These are phyloP conservation scores for Prinsepia uniflora DNA, from an alignment of 306 rosid genomes.

Conservation along the genomic window DNA sequence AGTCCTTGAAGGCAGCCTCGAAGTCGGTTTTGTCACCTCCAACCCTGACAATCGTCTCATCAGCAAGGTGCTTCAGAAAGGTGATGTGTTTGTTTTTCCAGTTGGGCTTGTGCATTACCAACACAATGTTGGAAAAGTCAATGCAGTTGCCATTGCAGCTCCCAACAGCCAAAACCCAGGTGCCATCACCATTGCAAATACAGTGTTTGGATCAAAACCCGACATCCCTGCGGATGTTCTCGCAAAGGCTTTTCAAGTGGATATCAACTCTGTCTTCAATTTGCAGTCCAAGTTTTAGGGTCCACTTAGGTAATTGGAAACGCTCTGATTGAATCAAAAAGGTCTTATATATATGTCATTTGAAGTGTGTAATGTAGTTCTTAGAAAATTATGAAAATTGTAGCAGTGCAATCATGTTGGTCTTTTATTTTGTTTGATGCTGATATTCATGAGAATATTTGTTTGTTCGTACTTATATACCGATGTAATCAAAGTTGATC, in stretches of 20 bases:
- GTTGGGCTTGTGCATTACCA: constrained; percentile 35
- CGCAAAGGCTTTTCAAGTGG: constrained; percentile 34
- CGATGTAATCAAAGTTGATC: background rate
- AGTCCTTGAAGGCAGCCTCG: constrained; percentile 31
- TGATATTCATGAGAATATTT: background rate
- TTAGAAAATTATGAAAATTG: background rate
- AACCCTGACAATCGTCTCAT: constrained; percentile 31
- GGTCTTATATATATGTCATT: background rate
- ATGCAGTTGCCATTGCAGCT: constrained; percentile 32
- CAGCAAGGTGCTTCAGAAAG: constrained; percentile 31
- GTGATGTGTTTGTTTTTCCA: constrained; percentile 39
- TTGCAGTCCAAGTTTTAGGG: constrained; percentile 31
- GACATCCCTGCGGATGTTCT: constrained; percentile 23
- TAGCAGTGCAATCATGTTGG: background rate
- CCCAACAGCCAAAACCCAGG: constrained; percentile 39
- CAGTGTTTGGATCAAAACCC: constrained; percentile 34
- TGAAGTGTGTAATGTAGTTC: background rate
- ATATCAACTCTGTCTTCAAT: constrained; percentile 10
- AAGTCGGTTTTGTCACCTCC: constrained; percentile 32
- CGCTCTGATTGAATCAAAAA: background rate
- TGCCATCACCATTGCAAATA: constrained; percentile 17
- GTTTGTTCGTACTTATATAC: background rate
- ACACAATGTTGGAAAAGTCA: constrained; percentile 22
- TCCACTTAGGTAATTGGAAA: background rate
- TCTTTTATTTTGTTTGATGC: background rate